Conservation (phyloP, 2,329 filamentous ascomycete species). For the Aspergillus sp. region DNA sequence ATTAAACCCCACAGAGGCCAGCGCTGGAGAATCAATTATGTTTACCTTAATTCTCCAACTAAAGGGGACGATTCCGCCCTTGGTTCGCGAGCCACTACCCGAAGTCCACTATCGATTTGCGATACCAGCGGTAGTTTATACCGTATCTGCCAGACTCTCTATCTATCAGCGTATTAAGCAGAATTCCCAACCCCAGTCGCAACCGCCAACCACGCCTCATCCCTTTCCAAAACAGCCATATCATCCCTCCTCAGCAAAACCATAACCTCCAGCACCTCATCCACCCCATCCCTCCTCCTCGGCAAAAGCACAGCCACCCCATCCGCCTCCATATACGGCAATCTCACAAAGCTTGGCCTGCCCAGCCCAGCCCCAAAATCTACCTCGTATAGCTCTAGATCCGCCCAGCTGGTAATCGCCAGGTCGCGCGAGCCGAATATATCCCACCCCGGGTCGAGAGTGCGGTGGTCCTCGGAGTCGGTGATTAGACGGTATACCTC, state of each 20-base stretch:
- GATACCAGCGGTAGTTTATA: too few relatives aligned
- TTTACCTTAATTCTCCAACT: too few relatives aligned
- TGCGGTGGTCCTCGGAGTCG: not conserved
- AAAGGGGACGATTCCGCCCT: too few relatives aligned
- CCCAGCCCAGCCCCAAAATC: constrained; percentile 12
- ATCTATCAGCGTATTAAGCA: too few relatives aligned
- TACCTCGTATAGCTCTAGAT: constrained; percentile 7
- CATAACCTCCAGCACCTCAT: not conserved
- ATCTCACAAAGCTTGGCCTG: not conserved
- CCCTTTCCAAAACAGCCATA: constrained; percentile 3
- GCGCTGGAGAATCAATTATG: too few relatives aligned
- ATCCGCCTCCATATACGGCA: constrained; percentile 14
- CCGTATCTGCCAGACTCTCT: too few relatives aligned
- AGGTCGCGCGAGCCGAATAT: constrained; percentile 14
- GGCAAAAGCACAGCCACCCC: constrained; percentile 2
- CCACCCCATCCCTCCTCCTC: not conserved
- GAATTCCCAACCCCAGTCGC: not conserved
- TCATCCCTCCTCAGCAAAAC: constrained; percentile 4
- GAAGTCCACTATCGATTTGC: too few relatives aligned
- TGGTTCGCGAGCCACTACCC: too few relatives aligned
- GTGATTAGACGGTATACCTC: constrained; percentile 3
- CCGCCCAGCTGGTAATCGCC: constrained; percentile 15
- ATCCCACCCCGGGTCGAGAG: constrained; percentile 13
- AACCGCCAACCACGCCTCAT: not conserved
- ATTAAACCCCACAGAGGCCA: too few relatives aligned